Percentiles rank a stretch among this genome's conserved stretches.
Conservation (phyloP, 2,329 filamentous ascomycete genomes). For the Cyphellophora europaea region DNA sequence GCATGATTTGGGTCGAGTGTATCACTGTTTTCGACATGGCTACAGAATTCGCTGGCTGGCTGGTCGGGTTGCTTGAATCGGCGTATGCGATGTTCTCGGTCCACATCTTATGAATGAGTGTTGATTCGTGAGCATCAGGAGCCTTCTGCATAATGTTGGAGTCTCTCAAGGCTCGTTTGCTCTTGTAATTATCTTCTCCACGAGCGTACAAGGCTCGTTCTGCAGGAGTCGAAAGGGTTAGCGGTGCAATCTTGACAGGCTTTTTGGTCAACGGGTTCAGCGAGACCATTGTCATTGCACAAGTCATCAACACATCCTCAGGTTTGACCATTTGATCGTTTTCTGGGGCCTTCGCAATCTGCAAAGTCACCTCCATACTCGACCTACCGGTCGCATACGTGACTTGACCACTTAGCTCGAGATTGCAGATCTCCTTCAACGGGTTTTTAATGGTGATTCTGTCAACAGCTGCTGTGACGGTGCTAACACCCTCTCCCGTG, state of each 20-base stretch:
- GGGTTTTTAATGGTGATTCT: slow-evolving; percentile 60
- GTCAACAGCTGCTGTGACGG: slow-evolving; percentile 56
- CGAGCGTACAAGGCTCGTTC: slow-evolving; percentile 54
- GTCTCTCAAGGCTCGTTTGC: slow-evolving; percentile 55
- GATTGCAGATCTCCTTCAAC: slow-evolving; percentile 66
- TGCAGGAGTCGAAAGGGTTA: slow-evolving; percentile 53
- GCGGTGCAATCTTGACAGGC: slow-evolving; percentile 52
- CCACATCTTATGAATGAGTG: slow-evolving; percentile 66
- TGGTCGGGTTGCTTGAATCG: slow-evolving; percentile 46
- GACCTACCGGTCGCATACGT: slow-evolving; percentile 65
- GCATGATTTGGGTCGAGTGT: slow-evolving; percentile 63
- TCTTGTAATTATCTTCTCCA: slow-evolving; percentile 57
- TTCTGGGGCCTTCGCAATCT: slow-evolving; percentile 58
- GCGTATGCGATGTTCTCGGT: slow-evolving; percentile 55
- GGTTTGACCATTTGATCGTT: slow-evolving; percentile 43
- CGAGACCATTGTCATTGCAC: slow-evolving; percentile 70
- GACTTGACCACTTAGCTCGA: slow-evolving; percentile 60
- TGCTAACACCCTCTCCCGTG: slow-evolving; percentile 54
- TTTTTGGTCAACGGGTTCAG: slow-evolving; percentile 60
- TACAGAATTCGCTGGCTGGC: slow-evolving; percentile 48
- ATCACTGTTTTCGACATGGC: slow-evolving; percentile 56
- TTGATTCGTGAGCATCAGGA: slow-evolving; percentile 61
- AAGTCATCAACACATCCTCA: slow-evolving; percentile 59
- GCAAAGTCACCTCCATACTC: slow-evolving; percentile 65
- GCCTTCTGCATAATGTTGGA: slow-evolving; percentile 55